Evolutionary conservation across 805 yeast genomes (phyloP).

Genomic region (Nakazawaea pomicola): DNA sequence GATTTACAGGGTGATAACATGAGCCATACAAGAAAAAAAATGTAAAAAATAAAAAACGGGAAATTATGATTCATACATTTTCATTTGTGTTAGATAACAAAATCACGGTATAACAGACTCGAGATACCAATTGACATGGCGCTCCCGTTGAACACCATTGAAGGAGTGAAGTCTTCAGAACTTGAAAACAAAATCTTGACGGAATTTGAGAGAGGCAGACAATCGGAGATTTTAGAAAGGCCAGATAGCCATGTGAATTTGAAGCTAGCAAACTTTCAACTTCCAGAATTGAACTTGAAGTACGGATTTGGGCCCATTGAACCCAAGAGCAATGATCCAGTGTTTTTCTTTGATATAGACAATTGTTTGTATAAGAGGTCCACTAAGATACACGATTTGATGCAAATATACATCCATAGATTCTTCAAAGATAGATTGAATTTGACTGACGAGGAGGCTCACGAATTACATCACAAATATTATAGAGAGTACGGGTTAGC

Average conservation of each 20-base stretch:
- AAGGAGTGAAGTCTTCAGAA: slow-evolving; percentile 1
- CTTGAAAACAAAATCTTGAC: slow-evolving; percentile 6
- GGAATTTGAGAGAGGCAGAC: neutral
- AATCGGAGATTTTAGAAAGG: slow-evolving; percentile 9
- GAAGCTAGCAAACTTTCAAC: neutral
- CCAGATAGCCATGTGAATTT: slow-evolving; percentile 10
- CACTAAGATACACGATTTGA: slow-evolving; percentile 73
- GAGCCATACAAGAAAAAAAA: too few relatives aligned
- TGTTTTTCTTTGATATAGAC: slow-evolving; percentile 88
- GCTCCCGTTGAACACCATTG: slow-evolving; percentile 8
- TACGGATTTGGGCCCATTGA: slow-evolving; percentile 24
- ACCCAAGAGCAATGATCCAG: slow-evolving; percentile 21
- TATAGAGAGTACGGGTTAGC: slow-evolving; percentile 90
- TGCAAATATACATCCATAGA: slow-evolving; percentile 81
- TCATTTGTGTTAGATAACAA: too few relatives aligned
- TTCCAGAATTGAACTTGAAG: slow-evolving; percentile 23
- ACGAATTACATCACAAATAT: slow-evolving; percentile 62
- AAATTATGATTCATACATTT: too few relatives aligned
- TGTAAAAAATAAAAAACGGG: neutral
- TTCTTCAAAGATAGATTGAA: slow-evolving; percentile 66
- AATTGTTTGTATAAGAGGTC: slow-evolving; percentile 81
- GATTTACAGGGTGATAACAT: neutral
- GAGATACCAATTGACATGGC: slow-evolving; percentile 7
- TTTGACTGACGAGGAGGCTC: slow-evolving; percentile 70
- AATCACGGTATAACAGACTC: too few relatives aligned